Percentiles rank a stretch among this genome's conserved stretches.
phyloP scores from a whole-genome alignment of 1,284 basidiomycete species.

The Golubevia pallescens region DNA sequence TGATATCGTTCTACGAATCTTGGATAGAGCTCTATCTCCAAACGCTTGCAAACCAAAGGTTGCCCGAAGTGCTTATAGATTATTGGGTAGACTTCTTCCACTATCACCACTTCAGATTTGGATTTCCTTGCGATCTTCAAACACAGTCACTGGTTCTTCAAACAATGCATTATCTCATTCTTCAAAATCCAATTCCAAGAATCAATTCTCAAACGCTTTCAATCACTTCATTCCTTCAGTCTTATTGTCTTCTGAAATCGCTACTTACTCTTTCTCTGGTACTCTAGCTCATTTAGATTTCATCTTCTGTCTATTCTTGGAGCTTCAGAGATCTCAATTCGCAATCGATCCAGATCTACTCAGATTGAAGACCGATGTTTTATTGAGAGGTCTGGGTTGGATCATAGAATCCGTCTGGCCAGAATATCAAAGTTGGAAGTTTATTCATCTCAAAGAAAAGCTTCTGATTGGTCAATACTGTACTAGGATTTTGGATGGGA shows the following conservation, averaged over 20 bases:
- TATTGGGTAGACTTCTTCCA: constrained; percentile 38
- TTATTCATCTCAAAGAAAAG: constrained; percentile 22
- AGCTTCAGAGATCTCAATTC: constrained; percentile 37
- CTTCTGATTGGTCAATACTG: constrained; percentile 41
- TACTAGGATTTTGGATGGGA: constrained; percentile 28
- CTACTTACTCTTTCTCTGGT: constrained; percentile 25
- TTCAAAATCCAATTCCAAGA: no score
- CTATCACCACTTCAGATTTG: constrained; percentile 41
- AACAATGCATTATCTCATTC: constrained; percentile 9
- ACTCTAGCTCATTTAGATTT: constrained; percentile 44
- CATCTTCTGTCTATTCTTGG: constrained; percentile 35
- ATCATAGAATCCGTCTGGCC: constrained; percentile 47
- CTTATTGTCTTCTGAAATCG: constrained; percentile 29
- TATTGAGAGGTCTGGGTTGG: constrained; percentile 36
- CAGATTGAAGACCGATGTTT: constrained; percentile 36
- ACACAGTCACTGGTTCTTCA: constrained; percentile 39
- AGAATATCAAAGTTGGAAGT: constrained; percentile 49
- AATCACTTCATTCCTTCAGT: constrained; percentile 9
- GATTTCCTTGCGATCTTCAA: constrained; percentile 48
- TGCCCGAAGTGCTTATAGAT: constrained; percentile 27
- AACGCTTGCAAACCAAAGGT: constrained; percentile 28
- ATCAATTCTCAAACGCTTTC: no score
- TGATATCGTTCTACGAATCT: constrained; percentile 28
- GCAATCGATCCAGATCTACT: constrained; percentile 23
- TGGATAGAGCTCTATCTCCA: constrained; percentile 34